Evolutionary conservation across 1,284 basidiomycete species (phyloP).

Genomic region (Sphagnurus paluster): DNA sequence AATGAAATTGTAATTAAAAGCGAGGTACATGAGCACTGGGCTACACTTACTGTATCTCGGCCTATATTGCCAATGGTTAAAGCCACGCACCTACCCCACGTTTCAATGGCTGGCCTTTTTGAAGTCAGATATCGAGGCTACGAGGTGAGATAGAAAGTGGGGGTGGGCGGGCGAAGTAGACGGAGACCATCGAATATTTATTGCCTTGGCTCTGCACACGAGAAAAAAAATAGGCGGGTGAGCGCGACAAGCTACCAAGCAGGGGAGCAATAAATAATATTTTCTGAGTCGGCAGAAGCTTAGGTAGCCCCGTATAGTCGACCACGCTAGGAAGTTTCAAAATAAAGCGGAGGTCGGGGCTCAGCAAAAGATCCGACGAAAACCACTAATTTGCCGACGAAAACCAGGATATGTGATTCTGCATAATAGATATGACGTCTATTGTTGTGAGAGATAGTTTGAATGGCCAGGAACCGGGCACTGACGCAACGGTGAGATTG

Average conservation of each 20-base stretch:
- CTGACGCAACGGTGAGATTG: too few species aligned
- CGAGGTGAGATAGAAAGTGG: too few species aligned
- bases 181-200: too few species aligned
- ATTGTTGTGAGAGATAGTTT: neutral
- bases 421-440: neutral
- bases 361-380: conserved; percentile 15
- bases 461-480: neutral
- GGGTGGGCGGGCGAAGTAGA: too few species aligned
- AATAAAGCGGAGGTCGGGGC: conserved; percentile 10
- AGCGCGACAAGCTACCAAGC: too few species aligned
- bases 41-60: neutral
- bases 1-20: neutral
- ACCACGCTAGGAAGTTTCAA: neutral
- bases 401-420: conserved; percentile 5
- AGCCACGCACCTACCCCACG: neutral
- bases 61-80: neutral
- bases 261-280: too few species aligned
- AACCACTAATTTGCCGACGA: conserved; percentile 2
- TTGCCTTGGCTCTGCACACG: too few species aligned
- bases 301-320: conserved; percentile 4
- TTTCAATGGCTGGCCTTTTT: neutral
- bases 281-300: too few species aligned
- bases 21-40: neutral
- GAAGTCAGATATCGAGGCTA: too few species aligned
- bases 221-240: too few species aligned